A percentile compares a stretch with the other conserved stretches of the same genome.
These are phyloP conservation scores for Suillus clintonianus DNA, from an alignment of 768 basidiomycete genomes.

Conservation along the genomic window DNA sequence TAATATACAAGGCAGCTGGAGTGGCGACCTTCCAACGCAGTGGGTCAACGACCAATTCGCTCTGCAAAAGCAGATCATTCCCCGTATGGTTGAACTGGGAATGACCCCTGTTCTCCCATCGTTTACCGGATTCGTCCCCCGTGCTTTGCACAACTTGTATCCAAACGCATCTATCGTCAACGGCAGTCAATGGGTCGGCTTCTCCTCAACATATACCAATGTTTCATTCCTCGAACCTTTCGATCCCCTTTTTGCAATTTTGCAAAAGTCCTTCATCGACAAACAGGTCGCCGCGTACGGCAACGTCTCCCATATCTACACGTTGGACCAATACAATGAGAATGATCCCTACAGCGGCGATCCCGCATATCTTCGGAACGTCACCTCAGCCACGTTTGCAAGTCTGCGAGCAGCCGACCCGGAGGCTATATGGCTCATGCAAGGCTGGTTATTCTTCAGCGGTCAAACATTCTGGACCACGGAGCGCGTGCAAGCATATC, in stretches of 20 bases:
- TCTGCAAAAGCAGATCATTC: constrained; percentile 37
- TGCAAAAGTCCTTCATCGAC: constrained; percentile 40
- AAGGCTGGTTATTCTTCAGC: constrained; percentile 44
- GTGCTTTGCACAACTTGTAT: constrained; percentile 27
- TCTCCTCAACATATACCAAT: constrained; percentile 34
- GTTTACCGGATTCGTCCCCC: constrained; percentile 45
- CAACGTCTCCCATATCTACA: constrained; percentile 41
- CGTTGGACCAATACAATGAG: constrained; percentile 48
- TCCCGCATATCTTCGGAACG: constrained; percentile 32
- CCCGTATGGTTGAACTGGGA: constrained; percentile 42
- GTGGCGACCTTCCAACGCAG: constrained; percentile 34
- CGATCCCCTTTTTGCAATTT: constrained; percentile 36
- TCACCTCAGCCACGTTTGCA: constrained; percentile 36
- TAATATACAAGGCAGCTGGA: constrained; percentile 44
- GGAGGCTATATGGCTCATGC: constrained; percentile 43
- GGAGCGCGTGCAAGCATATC: constrained; percentile 41
- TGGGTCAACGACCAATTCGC: constrained; percentile 41
- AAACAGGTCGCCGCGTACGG: constrained; percentile 41
- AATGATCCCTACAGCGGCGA: constrained; percentile 38
- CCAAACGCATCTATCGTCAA: constrained; percentile 37
- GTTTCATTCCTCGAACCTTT: constrained; percentile 43
- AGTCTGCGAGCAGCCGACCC: constrained; percentile 41
- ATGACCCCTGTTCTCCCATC: constrained; percentile 45
- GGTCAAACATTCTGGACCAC: constrained; percentile 39
- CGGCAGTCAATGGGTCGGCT: constrained; percentile 38